Conservation (phyloP, 1,139 yeast genomes). For the Wickerhamomyces sp. region DNA sequence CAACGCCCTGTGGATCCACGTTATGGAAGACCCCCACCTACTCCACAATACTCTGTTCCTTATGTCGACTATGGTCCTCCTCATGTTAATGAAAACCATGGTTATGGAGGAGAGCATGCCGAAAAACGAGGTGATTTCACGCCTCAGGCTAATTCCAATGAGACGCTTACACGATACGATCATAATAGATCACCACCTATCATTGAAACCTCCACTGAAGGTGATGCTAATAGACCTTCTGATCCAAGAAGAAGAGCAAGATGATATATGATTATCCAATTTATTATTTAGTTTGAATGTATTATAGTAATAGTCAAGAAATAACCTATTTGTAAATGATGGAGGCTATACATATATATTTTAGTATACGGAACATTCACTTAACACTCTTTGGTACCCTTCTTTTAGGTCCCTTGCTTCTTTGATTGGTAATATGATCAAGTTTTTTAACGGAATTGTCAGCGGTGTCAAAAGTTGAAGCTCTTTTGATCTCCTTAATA, state of each 20-base stretch:
- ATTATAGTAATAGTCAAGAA: background rate
- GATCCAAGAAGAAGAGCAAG: constrained; percentile 8
- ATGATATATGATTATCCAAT: too few species aligned
- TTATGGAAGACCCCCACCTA: too few species aligned
- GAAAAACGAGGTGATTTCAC: too few species aligned
- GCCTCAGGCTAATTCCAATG: too few species aligned
- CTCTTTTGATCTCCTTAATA: constrained; percentile 20
- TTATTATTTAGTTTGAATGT: background rate
- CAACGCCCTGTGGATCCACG: background rate
- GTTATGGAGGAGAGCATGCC: too few species aligned
- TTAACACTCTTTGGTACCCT: constrained; percentile 46
- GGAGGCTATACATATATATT: background rate
- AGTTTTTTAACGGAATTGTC: constrained; percentile 28
- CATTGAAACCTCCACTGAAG: too few species aligned
- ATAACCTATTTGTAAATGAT: background rate
- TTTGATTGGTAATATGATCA: constrained; percentile 53
- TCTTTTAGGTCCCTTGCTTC: constrained; percentile 76
- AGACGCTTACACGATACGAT: background rate
- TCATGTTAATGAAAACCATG: too few species aligned
- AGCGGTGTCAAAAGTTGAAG: constrained; percentile 28
- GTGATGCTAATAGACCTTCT: background rate
- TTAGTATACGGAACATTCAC: background rate
- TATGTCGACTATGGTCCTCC: too few species aligned
- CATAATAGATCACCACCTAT: constrained; percentile 1
- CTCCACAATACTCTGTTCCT: too few species aligned